Conservation (phyloP, 768 basidiomycete species). For the Pleurotus ostreatus region DNA sequence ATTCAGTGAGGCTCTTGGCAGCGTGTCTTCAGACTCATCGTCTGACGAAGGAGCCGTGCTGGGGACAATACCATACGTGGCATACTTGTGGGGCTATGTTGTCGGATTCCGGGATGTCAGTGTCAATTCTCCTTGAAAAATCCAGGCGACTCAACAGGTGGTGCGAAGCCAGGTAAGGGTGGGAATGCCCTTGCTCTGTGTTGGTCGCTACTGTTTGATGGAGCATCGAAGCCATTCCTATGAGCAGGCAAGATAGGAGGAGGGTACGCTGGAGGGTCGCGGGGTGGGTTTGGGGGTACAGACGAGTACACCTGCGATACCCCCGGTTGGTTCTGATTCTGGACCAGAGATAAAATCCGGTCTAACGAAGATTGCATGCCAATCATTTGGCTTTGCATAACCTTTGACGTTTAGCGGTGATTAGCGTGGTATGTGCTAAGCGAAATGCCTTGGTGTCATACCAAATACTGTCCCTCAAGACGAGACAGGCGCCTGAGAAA, state of each 20-base stretch:
- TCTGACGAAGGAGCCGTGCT: conserved; percentile 83
- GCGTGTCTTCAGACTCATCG: conserved; percentile 87
- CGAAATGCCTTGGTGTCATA: conserved; percentile 27
- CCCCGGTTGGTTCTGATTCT: conserved; percentile 28
- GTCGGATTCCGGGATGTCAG: conserved; percentile 13
- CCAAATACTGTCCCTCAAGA: conserved; percentile 83
- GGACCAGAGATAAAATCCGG: conserved; percentile 71
- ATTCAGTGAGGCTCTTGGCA: conserved; percentile 79
- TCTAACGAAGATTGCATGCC: conserved; percentile 90
- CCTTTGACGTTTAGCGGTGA: conserved; percentile 33
- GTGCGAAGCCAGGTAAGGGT: conserved; percentile 86
- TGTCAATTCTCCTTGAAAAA: conserved; percentile 12
- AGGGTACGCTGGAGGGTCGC: conserved; percentile 25
- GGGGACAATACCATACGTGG: conserved; percentile 85
- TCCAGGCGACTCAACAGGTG: conserved; percentile 55
- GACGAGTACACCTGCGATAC: conserved; percentile 1
- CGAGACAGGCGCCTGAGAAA: conserved; percentile 68
- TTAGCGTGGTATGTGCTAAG: not conserved
- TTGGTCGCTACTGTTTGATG: conserved; percentile 26
- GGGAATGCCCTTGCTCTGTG: conserved; percentile 56
- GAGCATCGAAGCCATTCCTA: conserved; percentile 37
- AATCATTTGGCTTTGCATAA: conserved; percentile 93
- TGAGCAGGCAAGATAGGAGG: conserved; percentile 27
- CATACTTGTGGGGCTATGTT: conserved; percentile 79
- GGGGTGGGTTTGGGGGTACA: conserved; percentile 26